phyloP scores from a whole-genome alignment of 345 rosid species.

The Moricandia moricandioides region DNA sequence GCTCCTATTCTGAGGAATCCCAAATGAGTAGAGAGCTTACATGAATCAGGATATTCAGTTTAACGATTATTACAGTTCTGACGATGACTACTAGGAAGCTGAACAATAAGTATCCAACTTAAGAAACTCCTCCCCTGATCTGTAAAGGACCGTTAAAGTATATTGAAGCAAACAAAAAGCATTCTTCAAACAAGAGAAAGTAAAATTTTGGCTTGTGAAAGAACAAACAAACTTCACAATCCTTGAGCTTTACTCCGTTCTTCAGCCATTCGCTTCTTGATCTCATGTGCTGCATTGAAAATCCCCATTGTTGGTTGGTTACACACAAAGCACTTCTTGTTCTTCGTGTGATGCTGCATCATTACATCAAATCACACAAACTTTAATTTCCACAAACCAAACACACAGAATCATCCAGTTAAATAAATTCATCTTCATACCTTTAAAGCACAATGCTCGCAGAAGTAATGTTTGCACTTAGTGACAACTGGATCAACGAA shows the following conservation, averaged over 20 bases:
- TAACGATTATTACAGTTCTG: neutral
- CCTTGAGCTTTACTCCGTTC: constrained; percentile 29
- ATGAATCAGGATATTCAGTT: neutral
- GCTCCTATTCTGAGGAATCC: neutral
- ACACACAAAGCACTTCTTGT: constrained; percentile 91
- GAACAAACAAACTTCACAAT: constrained; percentile 6
- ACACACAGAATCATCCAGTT: neutral
- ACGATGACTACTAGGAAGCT: neutral
- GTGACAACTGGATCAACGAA: constrained; percentile 86
- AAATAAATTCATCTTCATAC: constrained; percentile 30
- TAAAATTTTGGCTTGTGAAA: neutral
- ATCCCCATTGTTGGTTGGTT: constrained; percentile 79
- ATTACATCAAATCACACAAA: neutral
- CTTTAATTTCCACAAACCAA: neutral
- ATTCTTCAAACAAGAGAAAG: neutral
- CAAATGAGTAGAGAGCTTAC: neutral
- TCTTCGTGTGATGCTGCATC: constrained; percentile 74
- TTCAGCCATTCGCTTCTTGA: constrained; percentile 45
- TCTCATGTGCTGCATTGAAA: constrained; percentile 78
- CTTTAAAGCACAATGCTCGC: constrained; percentile 93
- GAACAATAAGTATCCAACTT: neutral
- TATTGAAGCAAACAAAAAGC: neutral
- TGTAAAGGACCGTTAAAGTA: neutral
- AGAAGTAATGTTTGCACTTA: constrained; percentile 85
- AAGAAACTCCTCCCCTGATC: neutral